Evolutionary conservation across 768 basidiomycete genomes (phyloP), one percentile per base, ranked within the genome.

Genomic region (Boletales sp.): DNA sequence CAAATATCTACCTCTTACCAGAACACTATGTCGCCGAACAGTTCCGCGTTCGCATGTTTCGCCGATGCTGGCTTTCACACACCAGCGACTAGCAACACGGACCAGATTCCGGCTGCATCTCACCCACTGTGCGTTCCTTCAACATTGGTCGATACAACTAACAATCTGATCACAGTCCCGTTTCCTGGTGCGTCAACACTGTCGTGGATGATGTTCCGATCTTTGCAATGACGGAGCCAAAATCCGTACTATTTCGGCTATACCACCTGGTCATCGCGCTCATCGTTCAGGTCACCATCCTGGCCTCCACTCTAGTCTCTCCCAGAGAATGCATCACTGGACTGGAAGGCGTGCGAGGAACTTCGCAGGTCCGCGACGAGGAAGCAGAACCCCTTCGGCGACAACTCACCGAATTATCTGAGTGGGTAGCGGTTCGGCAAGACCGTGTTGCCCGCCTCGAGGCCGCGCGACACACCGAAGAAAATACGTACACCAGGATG

Each of bases 291-390:
- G 41, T 54, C 17, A 3, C 49, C 10, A 7, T 36, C 21, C 31
- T 54, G 5, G 54, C 49, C 7, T 57, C 51, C 18, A 55, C 48
- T 2, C 33, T 63, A 21, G 49, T 56, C 18, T 43, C 40, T 0
- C 61, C 65, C 47, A 50, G 48, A 56, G 47, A 56, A 45, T 55
- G 63, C 19, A 18, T 63, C 19, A 30, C 48, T 12, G 38, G 25
- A 7, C 37, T 58, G 31, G 63, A 64, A 37, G 47, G 44, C 9
- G 41, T 25, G 0, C 48, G 21, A 21, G 21, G 21, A 21, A 21
- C 2, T 4, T 21, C 21, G 4, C 21, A 21, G 21, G 21, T 2
- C 4, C 4, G n/a, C 21, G 21, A 21, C 21, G 21, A 21, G 21
- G 21, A 21, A 21, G 21, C 21, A 21, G 21, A 21, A 21, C 21